These are phyloP conservation scores for Neoboletus subvelutipes DNA, from an alignment of 768 basidiomycete species.

Conservation along the genomic window DNA sequence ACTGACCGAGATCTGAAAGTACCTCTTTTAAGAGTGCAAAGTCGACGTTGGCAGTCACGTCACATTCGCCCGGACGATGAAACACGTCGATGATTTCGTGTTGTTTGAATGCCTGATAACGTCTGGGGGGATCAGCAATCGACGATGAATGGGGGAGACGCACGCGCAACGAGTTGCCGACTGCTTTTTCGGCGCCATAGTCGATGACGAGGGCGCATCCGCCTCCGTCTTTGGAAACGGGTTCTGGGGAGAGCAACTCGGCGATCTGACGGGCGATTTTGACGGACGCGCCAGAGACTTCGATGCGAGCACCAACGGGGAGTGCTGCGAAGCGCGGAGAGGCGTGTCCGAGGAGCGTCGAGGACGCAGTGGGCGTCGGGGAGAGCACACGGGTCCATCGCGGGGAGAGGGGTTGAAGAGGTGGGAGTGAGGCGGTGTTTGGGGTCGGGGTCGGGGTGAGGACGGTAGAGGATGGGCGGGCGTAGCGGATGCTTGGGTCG, in stretches of 20 bases:
- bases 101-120: slow-evolving; percentile 76
- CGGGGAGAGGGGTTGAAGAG: slow-evolving; percentile 22
- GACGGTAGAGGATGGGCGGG: slow-evolving; percentile 18
- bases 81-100: slow-evolving; percentile 88
- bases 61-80: slow-evolving; percentile 79
- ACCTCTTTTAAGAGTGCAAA: slow-evolving; percentile 87
- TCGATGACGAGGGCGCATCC: slow-evolving; percentile 83
- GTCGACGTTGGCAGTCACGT: slow-evolving; percentile 96
- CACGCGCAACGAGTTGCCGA: slow-evolving; percentile 79
- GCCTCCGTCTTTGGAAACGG: slow-evolving; percentile 15
- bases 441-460: slow-evolving; percentile 6
- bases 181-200: slow-evolving; percentile 76
- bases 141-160: slow-evolving; percentile 26
- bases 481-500: slow-evolving; percentile 38
- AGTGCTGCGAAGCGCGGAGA: slow-evolving; percentile 70
- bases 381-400: slow-evolving; percentile 69
- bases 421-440: not conserved
- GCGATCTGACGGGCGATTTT: slow-evolving; percentile 68
- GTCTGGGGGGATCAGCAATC: not conserved
- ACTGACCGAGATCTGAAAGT: slow-evolving; percentile 61
- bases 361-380: slow-evolving; percentile 50
- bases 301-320: slow-evolving; percentile 70
- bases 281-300: slow-evolving; percentile 75
- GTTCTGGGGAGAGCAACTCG: slow-evolving; percentile 47
- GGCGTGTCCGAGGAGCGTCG: slow-evolving; percentile 57